Evolutionary conservation across 1,284 basidiomycete genomes (phyloP).

Genomic region (Moniliophthora roreri): DNA sequence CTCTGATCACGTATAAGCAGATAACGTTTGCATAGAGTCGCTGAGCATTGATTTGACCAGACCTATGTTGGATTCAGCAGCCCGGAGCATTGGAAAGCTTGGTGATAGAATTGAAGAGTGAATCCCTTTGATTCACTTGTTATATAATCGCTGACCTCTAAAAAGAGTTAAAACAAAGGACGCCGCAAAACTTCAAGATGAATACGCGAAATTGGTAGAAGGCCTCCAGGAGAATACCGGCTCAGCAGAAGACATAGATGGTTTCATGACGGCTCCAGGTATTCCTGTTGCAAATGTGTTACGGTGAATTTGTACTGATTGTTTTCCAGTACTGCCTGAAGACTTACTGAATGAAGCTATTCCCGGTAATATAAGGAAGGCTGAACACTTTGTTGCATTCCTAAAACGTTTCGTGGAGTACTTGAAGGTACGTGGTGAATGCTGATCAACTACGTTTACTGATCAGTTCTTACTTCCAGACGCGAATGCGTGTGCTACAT

Average conservation of each 20-base stretch:
- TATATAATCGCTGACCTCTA: slow-evolving; percentile 2
- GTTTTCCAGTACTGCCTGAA: slow-evolving; percentile 77
- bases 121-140: slow-evolving; percentile 22
- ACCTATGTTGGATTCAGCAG: slow-evolving; percentile 96
- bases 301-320: slow-evolving; percentile 9
- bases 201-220: slow-evolving; percentile 96
- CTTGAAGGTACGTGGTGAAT: slow-evolving; percentile 69
- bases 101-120: slow-evolving; percentile 95
- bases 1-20: too few relatives aligned
- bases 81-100: slow-evolving; percentile 85
- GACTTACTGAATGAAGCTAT: slow-evolving; percentile 95
- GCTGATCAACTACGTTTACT: slow-evolving; percentile 6
- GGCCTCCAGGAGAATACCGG: slow-evolving; percentile 82
- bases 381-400: slow-evolving; percentile 99
- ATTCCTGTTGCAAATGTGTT: slow-evolving; percentile 14
- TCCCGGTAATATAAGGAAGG: slow-evolving; percentile 97
- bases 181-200: slow-evolving; percentile 92
- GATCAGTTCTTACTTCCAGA: slow-evolving; percentile 47
- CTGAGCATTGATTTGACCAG: slow-evolving; percentile 97
- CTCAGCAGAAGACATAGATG: slow-evolving; percentile 70
- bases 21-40: slow-evolving; percentile 99
- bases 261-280: slow-evolving; percentile 91
- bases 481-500: slow-evolving; percentile 97
- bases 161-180: slow-evolving; percentile 91
- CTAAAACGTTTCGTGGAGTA: slow-evolving; percentile 98